Base-by-base conservation (phyloP, 2,329 filamentous ascomycete genomes). In the Rhynchosporium agropyri region DNA sequence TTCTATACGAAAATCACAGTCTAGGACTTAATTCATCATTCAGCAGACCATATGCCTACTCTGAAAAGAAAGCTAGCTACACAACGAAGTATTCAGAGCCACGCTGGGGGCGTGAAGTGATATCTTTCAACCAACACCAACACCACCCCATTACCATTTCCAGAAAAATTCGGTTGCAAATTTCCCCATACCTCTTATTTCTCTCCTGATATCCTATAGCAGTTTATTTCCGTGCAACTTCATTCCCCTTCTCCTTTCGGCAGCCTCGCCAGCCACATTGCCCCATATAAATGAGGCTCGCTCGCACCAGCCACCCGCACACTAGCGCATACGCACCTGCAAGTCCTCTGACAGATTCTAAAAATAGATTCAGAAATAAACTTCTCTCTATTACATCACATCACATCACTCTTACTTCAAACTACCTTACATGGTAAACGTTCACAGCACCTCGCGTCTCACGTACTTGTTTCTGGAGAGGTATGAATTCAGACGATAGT, bases 241-340 rank as follows among this genome's bases (percentile, higher is more conserved):
- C 5, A 10, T 54, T 28, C 9, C 36, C 7, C 38, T 29, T 8
- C 26, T 12, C n/a, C 7, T 7, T 53, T 46, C 28, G 28, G n/a
- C 50, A 29, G 12, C 20, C n/a, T 50, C 51, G 29, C 33, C 33
- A 40, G n/a, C 29, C 50, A 48, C 36, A 43, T 49, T 40, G 48
- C 31, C 58, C 28, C 20, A n/a, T 42, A 54, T 45, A 33, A 45
- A 48, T 64, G 59, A 64, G 63, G 63, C 63, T 64, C 20, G 20
- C 20, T 20, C 20, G 20, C 20, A 20, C 63, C 63, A 62, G 63
- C 63, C 49, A 61, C 63, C 62, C 63, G 59, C 63, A 62, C 54
- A 42, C 57, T 58, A 58, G 26, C 6, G 10, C 26, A 54, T 46
- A 43, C 60, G 57, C 36, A 53, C 38, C 51, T 40, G 48, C 31